Base-by-base conservation (phyloP, 2,329 filamentous ascomycete species). In the Didymellaceae sp. region DNA sequence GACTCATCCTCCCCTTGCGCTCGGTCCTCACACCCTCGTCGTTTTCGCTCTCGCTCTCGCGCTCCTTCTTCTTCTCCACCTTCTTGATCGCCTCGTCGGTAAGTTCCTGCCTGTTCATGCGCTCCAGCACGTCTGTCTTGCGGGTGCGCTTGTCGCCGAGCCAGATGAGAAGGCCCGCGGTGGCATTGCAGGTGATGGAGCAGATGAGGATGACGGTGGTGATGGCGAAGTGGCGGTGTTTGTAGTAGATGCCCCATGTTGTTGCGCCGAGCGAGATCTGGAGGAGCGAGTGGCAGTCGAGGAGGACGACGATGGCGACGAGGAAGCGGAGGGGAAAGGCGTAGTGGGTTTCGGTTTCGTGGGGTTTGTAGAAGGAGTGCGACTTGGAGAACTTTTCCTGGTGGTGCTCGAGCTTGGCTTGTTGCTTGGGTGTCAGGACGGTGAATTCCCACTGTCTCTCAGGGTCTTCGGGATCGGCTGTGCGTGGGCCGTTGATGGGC, bases 351-450 rank as follows among this genome's bases (percentile, higher is more conserved):
- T 84, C 79, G 0, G 90, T 95, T 73, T 95, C 90, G 71, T 95
- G 88, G 0, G 90, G 90, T 64, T 92, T 92, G 78, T 95, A 95
- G 72, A 93, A 95, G 5, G 88, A 91, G 70, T 95, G 90, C 0
- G 87, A 91, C 61, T 88, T 90, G 66, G 87, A 82, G 65, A 94
- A 88, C 65, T 92, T 93, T 59, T 79, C 81, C 66, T 92, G 88
- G 65, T 95, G 90, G 67, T 94, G 86, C 41, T 86, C 80, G 8
- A 95, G 80, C 39, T 81, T 83, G 52, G 80, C 80, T 65, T 91
- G 87, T 68, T 94, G 88, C 52, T 81, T 73, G 5, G 72, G 73
- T 0, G 78, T 85, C 2, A 94, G 77, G 4, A 90, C 86, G 0
- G 84, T 84, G 55, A 78, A 82, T 62, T 86, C 71, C 67, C 66